Conservation (phyloP, 257 asterid genomes). For the Primulina eburnea region DNA sequence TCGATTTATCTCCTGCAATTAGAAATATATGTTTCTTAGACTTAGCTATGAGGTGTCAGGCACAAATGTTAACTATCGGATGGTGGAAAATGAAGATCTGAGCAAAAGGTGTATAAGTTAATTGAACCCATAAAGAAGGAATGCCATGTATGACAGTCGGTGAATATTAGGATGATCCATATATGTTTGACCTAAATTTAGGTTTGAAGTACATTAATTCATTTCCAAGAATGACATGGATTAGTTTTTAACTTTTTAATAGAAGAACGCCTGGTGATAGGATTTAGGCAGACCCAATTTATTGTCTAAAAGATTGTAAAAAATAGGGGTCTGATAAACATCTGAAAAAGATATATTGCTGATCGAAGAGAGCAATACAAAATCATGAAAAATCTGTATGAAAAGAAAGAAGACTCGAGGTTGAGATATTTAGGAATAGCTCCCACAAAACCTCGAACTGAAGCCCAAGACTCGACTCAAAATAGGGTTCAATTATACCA, state of each 20-base stretch:
- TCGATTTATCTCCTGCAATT: not conserved
- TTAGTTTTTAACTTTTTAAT: too few relatives aligned
- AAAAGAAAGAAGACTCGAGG: not conserved
- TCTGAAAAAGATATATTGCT: not conserved
- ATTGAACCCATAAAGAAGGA: not conserved
- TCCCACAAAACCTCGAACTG: not conserved
- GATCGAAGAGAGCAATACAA: not conserved
- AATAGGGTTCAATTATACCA: not conserved
- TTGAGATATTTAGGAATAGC: not conserved
- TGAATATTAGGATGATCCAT: not conserved
- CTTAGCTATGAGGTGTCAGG: conserved; percentile 5
- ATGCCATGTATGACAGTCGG: not conserved
- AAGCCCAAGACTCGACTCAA: not conserved
- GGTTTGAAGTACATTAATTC: too few relatives aligned
- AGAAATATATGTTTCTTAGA: conserved; percentile 3
- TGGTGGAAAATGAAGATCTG: conserved; percentile 11
- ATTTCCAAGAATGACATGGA: not conserved
- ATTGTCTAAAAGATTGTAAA: not conserved
- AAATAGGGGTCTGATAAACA: not conserved
- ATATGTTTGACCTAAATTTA: too few relatives aligned
- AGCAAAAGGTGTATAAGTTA: not conserved
- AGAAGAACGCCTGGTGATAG: not conserved
- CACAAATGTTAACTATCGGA: conserved; percentile 2
- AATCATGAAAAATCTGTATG: not conserved
- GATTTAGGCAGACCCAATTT: not conserved